Evolutionary conservation across 75 land plant genomes (phyloP), one percentile per base, ranked within the genome.

Genomic region (Gnetum montanum): DNA sequence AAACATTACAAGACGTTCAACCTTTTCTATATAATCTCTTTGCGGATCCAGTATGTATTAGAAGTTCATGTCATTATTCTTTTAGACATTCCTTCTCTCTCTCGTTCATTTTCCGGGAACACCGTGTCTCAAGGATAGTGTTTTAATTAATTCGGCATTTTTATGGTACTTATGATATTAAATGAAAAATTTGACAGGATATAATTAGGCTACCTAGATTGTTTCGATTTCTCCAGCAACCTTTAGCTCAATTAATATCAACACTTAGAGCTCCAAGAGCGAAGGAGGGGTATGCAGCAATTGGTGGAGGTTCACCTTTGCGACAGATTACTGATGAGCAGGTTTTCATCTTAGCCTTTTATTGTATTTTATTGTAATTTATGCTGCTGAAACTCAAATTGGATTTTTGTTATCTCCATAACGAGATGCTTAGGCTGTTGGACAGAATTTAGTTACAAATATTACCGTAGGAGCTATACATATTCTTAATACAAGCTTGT

Each of bases 11-110:
- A 33, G 94, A 88, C 68, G 94, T 88, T 33, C 94, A 88, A 37
- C 94, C 94, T 19, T 88, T 88, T 64, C 41, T 88, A 53, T 88
- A 44, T 75, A 89, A 89, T 38, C 67, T 89, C 43, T 89, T 89
- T 76, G 90, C 90, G 13, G 95, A 89, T 70, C 95, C 95, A 10
- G 95, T 88, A 88, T 57, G 84, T n/a, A n/a, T n/a, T n/a, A n/a
- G n/a, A n/a, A 64, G 33, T 30, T n/a, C 54, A 5, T 19, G 22
- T 40, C 41, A 40, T 40, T 10, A 40, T 10, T 40, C 41, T 10
- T n/a, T n/a, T n/a, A n/a, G n/a, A n/a, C n/a, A n/a, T n/a, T n/a
- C n/a, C n/a, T n/a, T n/a, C n/a, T n/a, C n/a, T n/a, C n/a, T n/a
- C n/a, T n/a, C n/a, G n/a, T n/a, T n/a, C n/a, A n/a, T n/a, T n/a